Base-by-base conservation (phyloP, 768 basidiomycete species). In the Suillus weaverae region DNA sequence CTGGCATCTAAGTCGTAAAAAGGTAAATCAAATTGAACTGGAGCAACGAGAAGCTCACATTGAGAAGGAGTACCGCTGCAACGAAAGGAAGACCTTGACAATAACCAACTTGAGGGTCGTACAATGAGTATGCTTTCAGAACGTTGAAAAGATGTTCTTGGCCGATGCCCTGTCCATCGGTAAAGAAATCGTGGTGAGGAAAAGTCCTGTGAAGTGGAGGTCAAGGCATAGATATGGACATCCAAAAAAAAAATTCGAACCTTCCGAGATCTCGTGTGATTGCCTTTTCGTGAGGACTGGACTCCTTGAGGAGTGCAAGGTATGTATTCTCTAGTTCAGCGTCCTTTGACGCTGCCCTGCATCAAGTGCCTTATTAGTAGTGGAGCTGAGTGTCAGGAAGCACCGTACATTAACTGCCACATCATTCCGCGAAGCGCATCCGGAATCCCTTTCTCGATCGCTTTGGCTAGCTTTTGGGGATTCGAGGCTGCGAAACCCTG, bases 141-240 rank as follows among this genome's bases (percentile, higher is more conserved):
- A 99, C 96, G 73, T 98, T 99, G 81, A 98, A 98, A 41, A 99
- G 77, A 72, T 97, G 96, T 77, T 98, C 97, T 75, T 99, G 96
- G 2, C 97, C 97, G 33, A 96, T 90, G 10, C 97, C 97, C 70
- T 92, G 91, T 3, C 90, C 95, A 69, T 97, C 92, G 50, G 87
- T 94, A 76, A 99, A 99, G 80, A 94, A 98, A 54, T 92, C 90
- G 71, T 99, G 96, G 73, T 95, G 92, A 32, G 97, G 97, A 78
- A 99, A 98, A 4, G 97, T 99, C 74, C 94, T 92, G 67, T 22
- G 60, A 36, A 53, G 63, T 39, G 54, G 62, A 66, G 51, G 64
- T 67, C 61, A 64, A 64, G 69, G 43, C 43, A 63, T 53, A 54
- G 32, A 63, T 59, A 41, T 54, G 51, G 36, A 38, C 18, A 50